Base-by-base conservation (phyloP, 164 flowering plant genomes). In the Euptelea pleiosperma region DNA sequence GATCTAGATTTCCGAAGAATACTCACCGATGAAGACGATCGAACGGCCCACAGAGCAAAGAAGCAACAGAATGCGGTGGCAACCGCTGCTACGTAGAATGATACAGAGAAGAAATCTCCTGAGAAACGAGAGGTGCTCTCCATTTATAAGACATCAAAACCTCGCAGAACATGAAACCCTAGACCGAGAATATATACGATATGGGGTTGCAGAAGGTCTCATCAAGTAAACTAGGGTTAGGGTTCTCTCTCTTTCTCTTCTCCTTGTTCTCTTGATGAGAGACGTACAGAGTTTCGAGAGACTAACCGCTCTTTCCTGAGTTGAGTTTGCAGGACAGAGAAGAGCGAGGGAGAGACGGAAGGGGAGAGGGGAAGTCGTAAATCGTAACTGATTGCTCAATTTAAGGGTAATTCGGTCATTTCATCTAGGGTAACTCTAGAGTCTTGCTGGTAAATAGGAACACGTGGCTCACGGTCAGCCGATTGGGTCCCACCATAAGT, bases 61-160 rank as follows among this genome's bases (percentile, higher is more conserved):
- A 79, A 15, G 55, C 74, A 71, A 62, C 76, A 76, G 52, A 77
- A 60, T 4, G 60, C 61, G 21, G 86, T 70, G 30, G 68, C 52
- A 3, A 56, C 33, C 2, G 67, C 50, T 48, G 73, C 77, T 66
- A 74, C 28, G 52, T 68, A 28, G 64, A 74, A 50, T 10, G 71
- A 60, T 11, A 49, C 54, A 21, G 60, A 36, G 8, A 65, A 68
- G 60, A 54, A 39, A 40, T 47, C 40, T 34, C 22, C 34, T 10
- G 55, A 12, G 44, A 64, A 55, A 54, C 22, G 37, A 31, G 61
- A 55, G 62, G 49, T 15, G 54, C 52, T 75, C 57, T 85, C 88
- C 86, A 85, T 85, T 62, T 61, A 64, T 26, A 64, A 70, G 83
- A 76, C 91, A 82, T 85, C 61, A 82, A 79, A 73, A 58, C 81